Conservation (phyloP, 495 filamentous ascomycete species). For the Neurospora sp. region DNA sequence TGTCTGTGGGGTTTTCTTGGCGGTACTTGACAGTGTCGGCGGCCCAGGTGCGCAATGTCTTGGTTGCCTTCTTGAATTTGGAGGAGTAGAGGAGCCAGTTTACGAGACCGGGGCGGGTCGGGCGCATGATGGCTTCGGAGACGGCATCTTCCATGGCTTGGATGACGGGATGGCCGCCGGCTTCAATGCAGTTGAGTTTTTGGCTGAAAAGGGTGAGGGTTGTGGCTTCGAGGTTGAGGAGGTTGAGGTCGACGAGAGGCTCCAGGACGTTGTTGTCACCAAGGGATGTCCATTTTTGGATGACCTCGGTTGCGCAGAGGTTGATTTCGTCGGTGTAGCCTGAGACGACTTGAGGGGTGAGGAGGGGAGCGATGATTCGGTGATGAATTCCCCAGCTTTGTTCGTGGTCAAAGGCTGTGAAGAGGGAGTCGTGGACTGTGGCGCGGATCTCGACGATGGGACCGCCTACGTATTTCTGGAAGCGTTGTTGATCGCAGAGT, state of each 20-base stretch:
- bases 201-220: conserved; percentile 52
- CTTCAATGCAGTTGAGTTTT: conserved; percentile 56
- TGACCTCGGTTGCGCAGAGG: conserved; percentile 53
- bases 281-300: conserved; percentile 56
- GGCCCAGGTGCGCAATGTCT: conserved; percentile 40
- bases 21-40: conserved; percentile 49
- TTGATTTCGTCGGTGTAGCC: conserved; percentile 57
- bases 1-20: conserved; percentile 45
- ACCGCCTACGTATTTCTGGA: conserved; percentile 48
- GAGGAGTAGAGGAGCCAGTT: conserved; percentile 42
- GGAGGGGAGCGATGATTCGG: conserved; percentile 56
- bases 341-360: conserved; percentile 50
- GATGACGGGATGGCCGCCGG: conserved; percentile 51
- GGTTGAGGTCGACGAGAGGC: conserved; percentile 56
- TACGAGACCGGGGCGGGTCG: conserved; percentile 43
- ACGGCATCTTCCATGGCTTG: conserved; percentile 56
- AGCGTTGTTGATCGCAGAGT: conserved; percentile 57
- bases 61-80: conserved; percentile 47
- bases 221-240: conserved; percentile 59
- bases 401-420: conserved; percentile 55
- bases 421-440: conserved; percentile 52
- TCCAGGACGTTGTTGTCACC: conserved; percentile 41
- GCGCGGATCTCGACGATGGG: conserved; percentile 49
- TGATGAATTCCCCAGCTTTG: conserved; percentile 61
- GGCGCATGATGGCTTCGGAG: conserved; percentile 44